A percentile compares a stretch with the other conserved stretches of the same genome.
phyloP scores from a whole-genome alignment of 1,284 basidiomycete species.

The Leucoagaricus sp. region DNA sequence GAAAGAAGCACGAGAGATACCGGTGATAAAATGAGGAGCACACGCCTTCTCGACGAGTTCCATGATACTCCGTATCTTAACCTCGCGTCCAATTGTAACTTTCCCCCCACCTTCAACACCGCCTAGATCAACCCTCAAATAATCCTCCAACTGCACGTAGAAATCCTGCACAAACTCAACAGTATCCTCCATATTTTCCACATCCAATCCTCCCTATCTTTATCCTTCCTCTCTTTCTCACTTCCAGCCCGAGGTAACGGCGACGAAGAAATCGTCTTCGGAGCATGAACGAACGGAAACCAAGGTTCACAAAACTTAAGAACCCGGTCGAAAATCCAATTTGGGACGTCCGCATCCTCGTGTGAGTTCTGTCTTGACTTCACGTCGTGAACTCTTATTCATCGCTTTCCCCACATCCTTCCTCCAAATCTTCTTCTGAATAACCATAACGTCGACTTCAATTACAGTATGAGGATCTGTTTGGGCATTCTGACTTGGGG shows the following conservation, averaged over 20 bases:
- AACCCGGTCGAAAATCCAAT: constrained; percentile 69
- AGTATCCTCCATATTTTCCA: constrained; percentile 45
- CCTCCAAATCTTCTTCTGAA: constrained; percentile 52
- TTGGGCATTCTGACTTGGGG: too few species aligned
- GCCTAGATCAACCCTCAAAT: constrained; percentile 30
- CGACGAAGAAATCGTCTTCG: neutral
- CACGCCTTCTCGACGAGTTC: constrained; percentile 74
- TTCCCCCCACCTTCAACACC: constrained; percentile 25
- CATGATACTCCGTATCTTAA: constrained; percentile 54
- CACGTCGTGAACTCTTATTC: constrained; percentile 56
- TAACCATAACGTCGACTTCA: constrained; percentile 60
- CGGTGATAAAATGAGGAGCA: constrained; percentile 75
- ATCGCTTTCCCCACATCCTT: constrained; percentile 62
- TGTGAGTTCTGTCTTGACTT: constrained; percentile 44
- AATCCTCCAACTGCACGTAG: constrained; percentile 51
- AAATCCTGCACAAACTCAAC: constrained; percentile 74
- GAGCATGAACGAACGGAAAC: constrained; percentile 45
- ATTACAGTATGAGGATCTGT: constrained; percentile 28
- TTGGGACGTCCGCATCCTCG: constrained; percentile 37
- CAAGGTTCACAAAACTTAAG: constrained; percentile 50
- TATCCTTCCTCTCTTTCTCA: constrained; percentile 20
- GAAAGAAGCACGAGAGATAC: constrained; percentile 31
- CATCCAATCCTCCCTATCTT: constrained; percentile 31
- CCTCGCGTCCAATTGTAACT: constrained; percentile 33
- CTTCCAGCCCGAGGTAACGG: neutral